A percentile compares a stretch with the other conserved stretches of the same genome.
Conservation (phyloP, 768 basidiomycete genomes). For the Tremella yokohamensis region DNA sequence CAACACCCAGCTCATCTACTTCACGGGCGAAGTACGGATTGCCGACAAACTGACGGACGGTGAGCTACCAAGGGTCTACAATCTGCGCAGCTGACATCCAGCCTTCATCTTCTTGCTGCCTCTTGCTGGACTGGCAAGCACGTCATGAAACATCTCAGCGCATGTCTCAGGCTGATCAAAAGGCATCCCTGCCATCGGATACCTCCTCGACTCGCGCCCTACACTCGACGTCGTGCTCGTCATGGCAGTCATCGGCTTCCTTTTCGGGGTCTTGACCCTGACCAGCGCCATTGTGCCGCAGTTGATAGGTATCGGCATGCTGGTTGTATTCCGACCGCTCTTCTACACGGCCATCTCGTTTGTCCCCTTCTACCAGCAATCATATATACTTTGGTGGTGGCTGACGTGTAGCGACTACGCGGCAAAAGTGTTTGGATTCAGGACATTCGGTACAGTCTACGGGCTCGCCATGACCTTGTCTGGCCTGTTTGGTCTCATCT, state of each 20-base stretch:
- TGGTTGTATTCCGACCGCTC: constrained; percentile 48
- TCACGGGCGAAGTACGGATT: constrained; percentile 36
- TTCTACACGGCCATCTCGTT: constrained; percentile 50
- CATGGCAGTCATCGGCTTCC: constrained; percentile 40
- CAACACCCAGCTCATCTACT: constrained; percentile 46
- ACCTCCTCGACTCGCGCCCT: constrained; percentile 37
- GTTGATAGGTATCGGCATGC: constrained; percentile 45
- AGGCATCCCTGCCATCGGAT: constrained; percentile 43
- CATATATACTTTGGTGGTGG: not conserved
- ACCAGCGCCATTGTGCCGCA: constrained; percentile 31
- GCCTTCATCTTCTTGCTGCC: constrained; percentile 52
- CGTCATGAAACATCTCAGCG: constrained; percentile 1
- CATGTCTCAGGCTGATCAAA: not conserved
- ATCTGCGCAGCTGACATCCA: constrained; percentile 17
- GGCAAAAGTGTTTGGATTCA: constrained; percentile 41
- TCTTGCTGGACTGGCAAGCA: constrained; percentile 50
- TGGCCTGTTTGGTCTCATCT: constrained; percentile 48
- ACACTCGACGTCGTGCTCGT: constrained; percentile 34
- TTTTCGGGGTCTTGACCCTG: constrained; percentile 47
- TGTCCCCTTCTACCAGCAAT: not conserved
- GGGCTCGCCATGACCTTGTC: constrained; percentile 49
- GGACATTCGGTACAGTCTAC: constrained; percentile 53
- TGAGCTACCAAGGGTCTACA: constrained; percentile 3
- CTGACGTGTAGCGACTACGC: constrained; percentile 21
- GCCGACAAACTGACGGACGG: constrained; percentile 45